Base-by-base conservation (phyloP, 208 protist species). In the Wallacemonas sp. region DNA sequence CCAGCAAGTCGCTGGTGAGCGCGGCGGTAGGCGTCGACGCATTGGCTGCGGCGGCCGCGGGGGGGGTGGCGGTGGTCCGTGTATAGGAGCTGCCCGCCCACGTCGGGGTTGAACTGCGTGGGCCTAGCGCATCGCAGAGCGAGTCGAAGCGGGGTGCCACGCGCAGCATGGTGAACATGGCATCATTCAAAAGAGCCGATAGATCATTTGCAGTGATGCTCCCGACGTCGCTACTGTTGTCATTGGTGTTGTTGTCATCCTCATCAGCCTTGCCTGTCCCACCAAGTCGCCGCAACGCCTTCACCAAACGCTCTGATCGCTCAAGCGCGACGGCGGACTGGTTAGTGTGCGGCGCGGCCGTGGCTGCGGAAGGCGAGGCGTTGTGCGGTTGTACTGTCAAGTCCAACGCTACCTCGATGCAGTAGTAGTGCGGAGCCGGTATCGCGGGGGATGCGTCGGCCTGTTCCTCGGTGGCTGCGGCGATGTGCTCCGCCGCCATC, bases 51-150 rank as follows among this genome's bases (percentile, higher is more conserved):
- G 42, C 42, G 11, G 17, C 17, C 17, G 42, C 21, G 4, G 21
- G 6, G 22, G 46, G 14, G 21, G 21, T 26, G 46, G 46, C 22
- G 15, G 46, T 26, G 11, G 46, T 11, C 46, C 9, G n/a, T 15
- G 24, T 19, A 5, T 26, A 6, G 30, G 14, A 14, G 4, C 41
- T 26, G 34, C n/a, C 0, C 11, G 31, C 14, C 17, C 30, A 5
- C 26, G 51, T 4, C 11, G 51, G 28, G 30, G 41, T 6, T n/a
- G 51, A 58, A 31, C 30, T 31, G n/a, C 33, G 51, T 21, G 24
- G n/a, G n/a, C n/a, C 30, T 6, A 58, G 51, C 30, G 51, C 51
- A 38, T 58, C 51, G 31, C 51, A 58, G 51, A 58, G 9, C 51
- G 51, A 58, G 51, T 58, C 51, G 30, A 58, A 58, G 51, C 28